Percentiles rank a stretch among this genome's conserved stretches.
These are phyloP conservation scores for Paraleonurus japonicus DNA, from an alignment of 257 asterid species.

Conservation along the genomic window DNA sequence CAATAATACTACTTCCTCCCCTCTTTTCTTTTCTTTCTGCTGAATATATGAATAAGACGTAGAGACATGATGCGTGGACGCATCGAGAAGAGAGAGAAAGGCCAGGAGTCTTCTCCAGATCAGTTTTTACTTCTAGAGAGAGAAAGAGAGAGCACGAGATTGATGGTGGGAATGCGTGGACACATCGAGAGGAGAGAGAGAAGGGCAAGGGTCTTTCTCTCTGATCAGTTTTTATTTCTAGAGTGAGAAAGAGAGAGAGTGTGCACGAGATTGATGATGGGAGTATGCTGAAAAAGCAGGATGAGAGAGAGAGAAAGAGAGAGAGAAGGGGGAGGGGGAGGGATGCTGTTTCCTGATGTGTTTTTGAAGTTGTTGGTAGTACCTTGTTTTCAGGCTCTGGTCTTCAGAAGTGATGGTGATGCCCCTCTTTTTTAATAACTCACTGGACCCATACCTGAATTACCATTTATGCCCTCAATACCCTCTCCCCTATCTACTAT, in stretches of 20 bases:
- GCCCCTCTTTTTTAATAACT: slow-evolving; percentile 24
- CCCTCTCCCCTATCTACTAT: too few relatives aligned
- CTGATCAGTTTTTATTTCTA: background rate
- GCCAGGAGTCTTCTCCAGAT: background rate
- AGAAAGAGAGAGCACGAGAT: slow-evolving; percentile 2
- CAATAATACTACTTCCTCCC: background rate
- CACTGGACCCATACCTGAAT: background rate
- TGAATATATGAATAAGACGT: slow-evolving; percentile 24
- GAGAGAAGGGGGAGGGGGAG: slow-evolving; percentile 14
- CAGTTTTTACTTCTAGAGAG: slow-evolving; percentile 7
- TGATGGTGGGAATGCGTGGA: background rate
- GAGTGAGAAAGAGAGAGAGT: background rate
- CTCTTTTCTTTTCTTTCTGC: too few relatives aligned
- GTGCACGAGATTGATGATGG: slow-evolving; percentile 24
- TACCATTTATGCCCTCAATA: slow-evolving; percentile 39
- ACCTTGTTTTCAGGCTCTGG: slow-evolving; percentile 43
- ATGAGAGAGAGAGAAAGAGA: slow-evolving; percentile 27
- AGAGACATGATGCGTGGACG: slow-evolving; percentile 10
- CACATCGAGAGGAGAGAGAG: background rate
- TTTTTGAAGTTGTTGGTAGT: slow-evolving; percentile 39
- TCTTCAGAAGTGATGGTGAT: slow-evolving; percentile 43
- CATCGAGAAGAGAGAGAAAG: slow-evolving; percentile 26
- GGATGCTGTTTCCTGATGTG: slow-evolving; percentile 28
- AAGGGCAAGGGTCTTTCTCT: background rate
- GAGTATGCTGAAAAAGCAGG: slow-evolving; percentile 45